Conservation (phyloP, 1,139 yeast genomes). For the Suhomyces choctaworum region DNA sequence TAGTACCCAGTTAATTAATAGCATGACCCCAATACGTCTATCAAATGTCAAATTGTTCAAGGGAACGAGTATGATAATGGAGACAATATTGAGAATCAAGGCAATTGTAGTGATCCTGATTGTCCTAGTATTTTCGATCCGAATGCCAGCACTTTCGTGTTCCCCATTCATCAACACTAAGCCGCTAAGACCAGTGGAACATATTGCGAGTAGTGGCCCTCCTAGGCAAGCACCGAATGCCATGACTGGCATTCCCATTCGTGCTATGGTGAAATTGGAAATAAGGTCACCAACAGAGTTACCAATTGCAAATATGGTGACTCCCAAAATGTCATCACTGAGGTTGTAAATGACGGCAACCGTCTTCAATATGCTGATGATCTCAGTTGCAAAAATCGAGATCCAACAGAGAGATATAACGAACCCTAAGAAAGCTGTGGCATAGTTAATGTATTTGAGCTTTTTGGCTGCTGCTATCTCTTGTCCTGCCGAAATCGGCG, state of each 20-base stretch:
- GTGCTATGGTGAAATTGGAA: constrained; percentile 80
- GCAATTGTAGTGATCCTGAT: constrained; percentile 21
- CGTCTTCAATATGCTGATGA: constrained; percentile 66
- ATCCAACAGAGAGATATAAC: constrained; percentile 70
- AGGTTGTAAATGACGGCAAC: constrained; percentile 59
- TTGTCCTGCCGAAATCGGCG: constrained; percentile 1
- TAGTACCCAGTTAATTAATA: constrained; percentile 57
- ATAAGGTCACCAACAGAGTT: constrained; percentile 89
- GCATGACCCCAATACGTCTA: constrained; percentile 38
- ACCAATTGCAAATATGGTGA: constrained; percentile 89
- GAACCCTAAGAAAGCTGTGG: constrained; percentile 60
- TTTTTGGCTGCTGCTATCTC: constrained; percentile 5
- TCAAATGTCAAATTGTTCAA: constrained; percentile 67
- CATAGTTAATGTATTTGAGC: constrained; percentile 28
- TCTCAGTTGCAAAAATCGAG: constrained; percentile 72
- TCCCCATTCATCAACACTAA: constrained; percentile 43
- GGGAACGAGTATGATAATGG: constrained; percentile 59
- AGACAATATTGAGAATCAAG: constrained; percentile 48
- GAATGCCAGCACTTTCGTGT: constrained; percentile 9
- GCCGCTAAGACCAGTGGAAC: constrained; percentile 59
- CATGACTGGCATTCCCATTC: constrained; percentile 86
- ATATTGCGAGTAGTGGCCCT: constrained; percentile 67
- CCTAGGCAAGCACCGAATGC: constrained; percentile 96
- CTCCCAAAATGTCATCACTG: constrained; percentile 77
- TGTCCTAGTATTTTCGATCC: constrained; percentile 19